Evolutionary conservation across 192 early-diverging fungal genomes (phyloP).

Genomic region (Thamnidium elegans): DNA sequence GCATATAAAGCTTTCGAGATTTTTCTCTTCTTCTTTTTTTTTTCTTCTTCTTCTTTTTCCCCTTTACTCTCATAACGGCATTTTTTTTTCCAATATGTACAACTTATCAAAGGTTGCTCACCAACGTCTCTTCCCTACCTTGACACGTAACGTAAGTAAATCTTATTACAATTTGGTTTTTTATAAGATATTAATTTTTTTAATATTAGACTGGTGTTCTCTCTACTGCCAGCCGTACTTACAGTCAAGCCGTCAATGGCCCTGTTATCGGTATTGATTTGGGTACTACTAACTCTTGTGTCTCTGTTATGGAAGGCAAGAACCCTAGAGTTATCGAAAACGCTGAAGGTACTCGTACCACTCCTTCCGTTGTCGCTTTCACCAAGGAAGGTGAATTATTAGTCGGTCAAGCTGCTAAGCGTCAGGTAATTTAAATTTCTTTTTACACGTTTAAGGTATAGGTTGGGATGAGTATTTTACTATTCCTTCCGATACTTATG

Average conservation of each 20-base stretch:
- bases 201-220: slow-evolving; percentile 9
- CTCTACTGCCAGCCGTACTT: slow-evolving; percentile 15
- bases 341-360: slow-evolving; percentile 93
- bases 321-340: slow-evolving; percentile 96
- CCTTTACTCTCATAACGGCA: neutral
- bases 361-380: slow-evolving; percentile 96
- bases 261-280: slow-evolving; percentile 97
- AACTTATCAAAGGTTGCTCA: slow-evolving; percentile 20
- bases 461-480: neutral
- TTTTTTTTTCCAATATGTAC: slow-evolving; percentile 16
- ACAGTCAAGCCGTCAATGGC: slow-evolving; percentile 26
- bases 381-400: slow-evolving; percentile 94
- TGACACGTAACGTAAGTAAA: slow-evolving; percentile 23
- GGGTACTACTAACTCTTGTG: slow-evolving; percentile 99
- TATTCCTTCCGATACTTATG: neutral
- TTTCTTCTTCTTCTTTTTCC: slow-evolving; percentile 5
- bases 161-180: neutral
- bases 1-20: neutral
- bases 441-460: neutral
- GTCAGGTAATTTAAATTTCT: slow-evolving; percentile 56
- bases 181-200: neutral
- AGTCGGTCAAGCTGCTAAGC: slow-evolving; percentile 97
- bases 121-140: slow-evolving; percentile 17
- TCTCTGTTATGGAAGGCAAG: slow-evolving; percentile 98
- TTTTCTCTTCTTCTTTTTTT: slow-evolving; percentile 6